Evolutionary conservation across 2,329 filamentous ascomycete species (phyloP), one percentile per base, ranked within the genome.

Genomic region (Exophiala calicioides): DNA sequence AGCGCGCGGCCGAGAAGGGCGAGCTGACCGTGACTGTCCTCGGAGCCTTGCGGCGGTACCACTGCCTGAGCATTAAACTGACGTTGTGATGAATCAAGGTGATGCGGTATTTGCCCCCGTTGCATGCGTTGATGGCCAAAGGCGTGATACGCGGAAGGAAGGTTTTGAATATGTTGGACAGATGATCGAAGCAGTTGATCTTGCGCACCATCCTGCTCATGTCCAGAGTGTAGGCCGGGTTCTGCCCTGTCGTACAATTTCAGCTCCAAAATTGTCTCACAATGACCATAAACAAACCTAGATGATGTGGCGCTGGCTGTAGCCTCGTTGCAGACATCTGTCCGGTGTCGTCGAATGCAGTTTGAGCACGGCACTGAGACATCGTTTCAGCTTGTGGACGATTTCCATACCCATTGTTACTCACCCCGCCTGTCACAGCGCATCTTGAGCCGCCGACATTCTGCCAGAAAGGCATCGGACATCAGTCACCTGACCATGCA

Each of bases 371-470:
- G 44, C 20, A 42, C 44, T 47, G 43, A 33, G 27, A 23, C 13
- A 21, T 37, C 15, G 5, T 23, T 24, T 23, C 41, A 44, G 31
- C 7, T 24, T 13, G 9, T 16, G 16, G 9, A 15, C 31, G 8
- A 33, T 12, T 24, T 33, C 29, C 23, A 21, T 9, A 12, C n/a
- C 8, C 6, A 10, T 4, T 24, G 16, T 7, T 30, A 10, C 34
- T 39, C 12, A 46, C 43, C 43, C 26, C 21, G 44, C 15, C 44
- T 16, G 18, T 47, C 32, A 26, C 44, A 47, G 8, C 29, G 27
- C 44, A 47, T 47, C 37, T 47, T 47, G 27, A 47, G 36, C 35
- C 44, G 16, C 9, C 44, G 44, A 35, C 44, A 47, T 47, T 47
- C 44, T 47, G 30, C 16, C n/a, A 3, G 3, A 4, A 27, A 38